Evolutionary conservation across 148 eudicot genomes (phyloP).

Genomic region (Arctostaphylos glauca): DNA sequence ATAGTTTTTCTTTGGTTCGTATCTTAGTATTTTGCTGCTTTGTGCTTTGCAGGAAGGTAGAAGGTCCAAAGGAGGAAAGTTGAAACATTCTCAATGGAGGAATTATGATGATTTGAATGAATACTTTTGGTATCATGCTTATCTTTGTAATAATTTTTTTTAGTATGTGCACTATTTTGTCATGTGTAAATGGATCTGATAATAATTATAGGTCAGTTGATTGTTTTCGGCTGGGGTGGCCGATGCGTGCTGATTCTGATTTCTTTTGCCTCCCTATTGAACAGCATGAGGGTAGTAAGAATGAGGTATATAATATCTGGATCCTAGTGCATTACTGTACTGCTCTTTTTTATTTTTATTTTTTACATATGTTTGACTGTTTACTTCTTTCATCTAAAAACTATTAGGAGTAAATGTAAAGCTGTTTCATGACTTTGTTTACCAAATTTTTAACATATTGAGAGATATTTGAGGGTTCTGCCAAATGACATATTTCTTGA

Average conservation of each 20-base stretch:
- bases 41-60: slow-evolving; percentile 46
- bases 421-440: neutral
- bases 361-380: neutral
- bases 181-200: slow-evolving; percentile 6
- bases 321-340: neutral
- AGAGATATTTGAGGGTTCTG: neutral
- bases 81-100: slow-evolving; percentile 64
- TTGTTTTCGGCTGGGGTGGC: slow-evolving; percentile 73
- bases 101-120: slow-evolving; percentile 77
- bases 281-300: slow-evolving; percentile 19
- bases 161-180: neutral
- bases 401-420: neutral
- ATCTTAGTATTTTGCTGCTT: slow-evolving; percentile 6
- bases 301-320: slow-evolving; percentile 27
- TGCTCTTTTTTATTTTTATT: neutral
- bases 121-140: slow-evolving; percentile 58
- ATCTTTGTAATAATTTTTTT: neutral
- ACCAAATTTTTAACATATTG: neutral
- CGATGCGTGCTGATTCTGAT: slow-evolving; percentile 78
- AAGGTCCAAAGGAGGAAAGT: slow-evolving; percentile 37
- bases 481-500: neutral
- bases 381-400: neutral
- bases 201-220: slow-evolving; percentile 52
- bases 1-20: neutral
- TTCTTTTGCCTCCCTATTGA: slow-evolving; percentile 46